phyloP scores from a whole-genome alignment of 768 basidiomycete species.

The Boletus reticuloceps region DNA sequence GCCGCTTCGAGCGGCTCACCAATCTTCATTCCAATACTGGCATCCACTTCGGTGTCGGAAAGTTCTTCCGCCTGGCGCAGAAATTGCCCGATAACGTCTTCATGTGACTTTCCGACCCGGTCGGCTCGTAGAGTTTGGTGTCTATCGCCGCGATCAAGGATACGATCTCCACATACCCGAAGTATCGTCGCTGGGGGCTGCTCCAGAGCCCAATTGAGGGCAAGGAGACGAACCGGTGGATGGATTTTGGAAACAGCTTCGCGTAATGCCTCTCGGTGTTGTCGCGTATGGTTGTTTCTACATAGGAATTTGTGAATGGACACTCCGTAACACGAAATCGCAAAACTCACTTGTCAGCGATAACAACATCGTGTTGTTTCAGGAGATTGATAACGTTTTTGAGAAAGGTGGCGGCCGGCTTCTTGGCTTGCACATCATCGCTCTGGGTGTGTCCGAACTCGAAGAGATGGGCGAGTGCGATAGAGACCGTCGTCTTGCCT shows the following conservation, averaged over 20 bases:
- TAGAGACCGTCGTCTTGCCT: constrained; percentile 87
- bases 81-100: constrained; percentile 85
- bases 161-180: constrained; percentile 74
- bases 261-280: constrained; percentile 75
- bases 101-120: constrained; percentile 52
- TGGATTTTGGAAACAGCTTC: constrained; percentile 42
- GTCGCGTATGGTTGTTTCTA: constrained; percentile 85
- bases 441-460: constrained; percentile 90
- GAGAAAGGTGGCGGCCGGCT: constrained; percentile 64
- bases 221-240: constrained; percentile 72
- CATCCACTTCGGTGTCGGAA: constrained; percentile 60
- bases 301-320: constrained; percentile 9
- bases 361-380: constrained; percentile 69
- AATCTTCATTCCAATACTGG: constrained; percentile 62
- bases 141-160: constrained; percentile 71
- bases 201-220: constrained; percentile 72
- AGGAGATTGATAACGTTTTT: constrained; percentile 68
- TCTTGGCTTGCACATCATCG: constrained; percentile 83
- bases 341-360: constrained; percentile 80
- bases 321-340: not conserved
- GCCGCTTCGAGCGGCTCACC: constrained; percentile 52
- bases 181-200: constrained; percentile 60
- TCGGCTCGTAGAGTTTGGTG: constrained; percentile 82
- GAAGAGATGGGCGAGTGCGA: constrained; percentile 79
- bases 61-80: constrained; percentile 63